These are phyloP conservation scores for Penicillium digitatum DNA, from an alignment of 2,329 filamentous ascomycete species.

Conservation along the genomic window DNA sequence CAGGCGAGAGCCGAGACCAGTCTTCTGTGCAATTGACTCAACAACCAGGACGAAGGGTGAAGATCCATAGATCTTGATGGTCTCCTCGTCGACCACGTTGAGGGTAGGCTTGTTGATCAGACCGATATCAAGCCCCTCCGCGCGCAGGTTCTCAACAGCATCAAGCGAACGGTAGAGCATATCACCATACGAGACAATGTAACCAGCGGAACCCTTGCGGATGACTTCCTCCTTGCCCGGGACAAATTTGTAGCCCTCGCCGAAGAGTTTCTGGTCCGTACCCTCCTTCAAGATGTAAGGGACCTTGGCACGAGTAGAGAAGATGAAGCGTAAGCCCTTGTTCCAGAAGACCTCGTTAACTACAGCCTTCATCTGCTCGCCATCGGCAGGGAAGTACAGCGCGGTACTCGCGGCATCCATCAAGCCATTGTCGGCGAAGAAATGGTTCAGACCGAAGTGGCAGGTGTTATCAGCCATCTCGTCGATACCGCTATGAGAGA, in stretches of 20 bases:
- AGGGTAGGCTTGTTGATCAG: constrained; percentile 41
- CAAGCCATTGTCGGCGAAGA: constrained; percentile 42
- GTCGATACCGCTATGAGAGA: constrained; percentile 41
- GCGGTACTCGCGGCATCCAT: constrained; percentile 36
- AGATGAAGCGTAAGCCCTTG: constrained; percentile 37
- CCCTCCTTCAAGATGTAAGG: constrained; percentile 39
- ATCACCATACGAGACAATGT: constrained; percentile 39
- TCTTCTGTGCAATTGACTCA: constrained; percentile 41
- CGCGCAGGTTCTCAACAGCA: constrained; percentile 37
- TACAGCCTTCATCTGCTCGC: constrained; percentile 40
- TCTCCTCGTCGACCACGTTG: constrained; percentile 39
- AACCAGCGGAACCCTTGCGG: constrained; percentile 36
- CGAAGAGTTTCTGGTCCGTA: constrained; percentile 35
- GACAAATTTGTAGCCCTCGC: constrained; percentile 35
- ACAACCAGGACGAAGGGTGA: constrained; percentile 38
- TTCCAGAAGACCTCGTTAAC: constrained; percentile 39
- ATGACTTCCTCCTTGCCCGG: constrained; percentile 40
- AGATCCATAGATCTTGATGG: constrained; percentile 37
- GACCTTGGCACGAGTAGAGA: constrained; percentile 40
- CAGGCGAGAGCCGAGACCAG: constrained; percentile 37
- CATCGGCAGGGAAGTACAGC: constrained; percentile 42
- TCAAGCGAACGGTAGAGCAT: constrained; percentile 43
- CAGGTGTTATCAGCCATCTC: constrained; percentile 44
- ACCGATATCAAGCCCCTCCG: constrained; percentile 37
- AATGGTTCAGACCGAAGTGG: constrained; percentile 42